A percentile compares a stretch with the other conserved stretches of the same genome.
Evolutionary conservation across 2,329 filamentous ascomycete genomes (phyloP).

Genomic region (Sarocladiaceae sp.): DNA sequence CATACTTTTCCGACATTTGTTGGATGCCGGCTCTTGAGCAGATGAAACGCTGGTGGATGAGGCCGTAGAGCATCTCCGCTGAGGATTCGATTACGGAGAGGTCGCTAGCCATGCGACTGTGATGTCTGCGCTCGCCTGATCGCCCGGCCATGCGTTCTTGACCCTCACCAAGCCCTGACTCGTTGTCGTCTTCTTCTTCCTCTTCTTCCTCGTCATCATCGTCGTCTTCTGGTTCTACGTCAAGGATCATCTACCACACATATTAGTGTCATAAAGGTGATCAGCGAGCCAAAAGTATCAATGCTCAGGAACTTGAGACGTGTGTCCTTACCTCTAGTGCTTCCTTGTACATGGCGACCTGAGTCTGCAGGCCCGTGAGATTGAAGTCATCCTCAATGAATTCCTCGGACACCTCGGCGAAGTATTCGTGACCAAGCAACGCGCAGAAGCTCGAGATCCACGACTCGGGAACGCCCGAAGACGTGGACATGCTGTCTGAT

Average conservation of each 20-base stretch:
- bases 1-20: constrained; percentile 99
- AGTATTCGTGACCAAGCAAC: constrained; percentile 94
- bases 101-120: constrained; percentile 83
- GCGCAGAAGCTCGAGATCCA: constrained; percentile 99
- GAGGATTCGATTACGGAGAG: constrained; percentile 94
- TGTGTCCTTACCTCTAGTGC: constrained; percentile 66
- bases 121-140: constrained; percentile 65
- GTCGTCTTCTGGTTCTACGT: constrained; percentile 94
- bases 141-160: constrained; percentile 46
- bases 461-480: constrained; percentile 68
- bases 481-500: constrained; percentile 47
- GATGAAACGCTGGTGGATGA: constrained; percentile 98
- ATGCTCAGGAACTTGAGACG: background rate
- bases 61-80: constrained; percentile 94
- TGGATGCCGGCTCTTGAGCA: constrained; percentile 94
- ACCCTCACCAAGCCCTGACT: constrained; percentile 56
- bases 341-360: constrained; percentile 99
- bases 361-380: constrained; percentile 87
- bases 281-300: background rate
- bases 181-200: constrained; percentile 68
- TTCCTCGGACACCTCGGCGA: constrained; percentile 96
- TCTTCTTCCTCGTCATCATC: constrained; percentile 84
- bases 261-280: background rate
- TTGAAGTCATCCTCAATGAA: constrained; percentile 99
- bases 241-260: constrained; percentile 76